Conservation (phyloP, 208 protist species). For the Trypanosoma platydactyli region DNA sequence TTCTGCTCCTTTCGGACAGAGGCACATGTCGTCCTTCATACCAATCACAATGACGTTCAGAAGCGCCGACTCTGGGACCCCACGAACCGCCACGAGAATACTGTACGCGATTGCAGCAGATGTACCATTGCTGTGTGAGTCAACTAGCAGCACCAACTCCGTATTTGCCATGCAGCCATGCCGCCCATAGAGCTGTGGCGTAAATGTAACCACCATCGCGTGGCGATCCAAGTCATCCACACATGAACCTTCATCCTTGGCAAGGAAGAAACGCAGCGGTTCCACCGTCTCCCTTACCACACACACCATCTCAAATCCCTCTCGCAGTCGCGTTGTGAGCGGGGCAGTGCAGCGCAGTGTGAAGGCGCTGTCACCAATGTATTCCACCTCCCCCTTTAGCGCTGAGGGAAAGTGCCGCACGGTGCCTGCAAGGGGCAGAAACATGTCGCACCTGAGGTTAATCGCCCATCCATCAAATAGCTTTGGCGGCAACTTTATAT, state of each 20-base stretch:
- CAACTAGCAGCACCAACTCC: constrained; percentile 68
- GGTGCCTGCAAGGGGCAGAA: constrained; percentile 46
- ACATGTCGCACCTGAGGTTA: constrained; percentile 36
- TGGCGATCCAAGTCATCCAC: constrained; percentile 24
- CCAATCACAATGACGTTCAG: constrained; percentile 60
- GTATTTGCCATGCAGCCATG: constrained; percentile 38
- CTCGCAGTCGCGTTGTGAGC: constrained; percentile 9
- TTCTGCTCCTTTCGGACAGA: constrained; percentile 20
- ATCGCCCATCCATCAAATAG: constrained; percentile 31
- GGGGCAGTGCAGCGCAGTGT: constrained; percentile 27
- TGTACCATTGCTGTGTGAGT: constrained; percentile 39
- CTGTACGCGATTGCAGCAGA: constrained; percentile 38
- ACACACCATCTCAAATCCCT: constrained; percentile 32
- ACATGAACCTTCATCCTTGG: constrained; percentile 17
- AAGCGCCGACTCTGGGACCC: constrained; percentile 36
- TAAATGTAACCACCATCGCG: constrained; percentile 50
- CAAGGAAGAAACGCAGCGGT: constrained; percentile 60
- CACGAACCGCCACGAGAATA: constrained; percentile 27
- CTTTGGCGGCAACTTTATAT: constrained; percentile 15
- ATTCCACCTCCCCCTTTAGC: constrained; percentile 21
- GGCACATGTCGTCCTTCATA: constrained; percentile 11
- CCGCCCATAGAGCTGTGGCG: constrained; percentile 38
- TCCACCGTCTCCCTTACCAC: constrained; percentile 46
- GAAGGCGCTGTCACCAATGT: constrained; percentile 50
- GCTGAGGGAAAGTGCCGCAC: constrained; percentile 38